These are phyloP conservation scores for Fusarium musae DNA, from an alignment of 2,329 filamentous ascomycete genomes.

Conservation along the genomic window DNA sequence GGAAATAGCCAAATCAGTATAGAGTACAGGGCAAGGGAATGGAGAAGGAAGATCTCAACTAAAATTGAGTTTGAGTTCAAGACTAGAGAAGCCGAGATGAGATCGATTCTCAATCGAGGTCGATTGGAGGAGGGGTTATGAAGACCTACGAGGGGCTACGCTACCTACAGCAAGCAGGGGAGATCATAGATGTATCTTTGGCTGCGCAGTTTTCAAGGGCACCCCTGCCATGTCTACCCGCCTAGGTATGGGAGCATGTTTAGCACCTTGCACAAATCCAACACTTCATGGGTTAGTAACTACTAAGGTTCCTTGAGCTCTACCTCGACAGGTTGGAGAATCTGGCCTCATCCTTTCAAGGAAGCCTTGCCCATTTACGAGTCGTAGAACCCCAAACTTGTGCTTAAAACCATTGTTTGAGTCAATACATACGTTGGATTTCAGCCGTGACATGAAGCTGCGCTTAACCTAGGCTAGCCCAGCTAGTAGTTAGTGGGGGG, in stretches of 20 bases:
- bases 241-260: background rate
- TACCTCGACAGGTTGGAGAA: background rate
- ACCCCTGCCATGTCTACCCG: background rate
- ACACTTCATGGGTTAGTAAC: background rate
- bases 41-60: background rate
- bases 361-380: background rate
- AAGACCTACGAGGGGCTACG: background rate
- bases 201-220: background rate
- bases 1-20: background rate
- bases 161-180: background rate
- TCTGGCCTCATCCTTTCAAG: background rate
- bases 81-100: constrained; percentile 7
- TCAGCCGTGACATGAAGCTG: background rate
- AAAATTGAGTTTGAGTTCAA: constrained; percentile 13
- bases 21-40: background rate
- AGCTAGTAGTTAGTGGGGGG: background rate
- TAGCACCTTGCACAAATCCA: background rate
- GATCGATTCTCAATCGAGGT: constrained; percentile 2
- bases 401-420: background rate
- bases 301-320: background rate
- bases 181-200: background rate
- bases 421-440: constrained; percentile 11
- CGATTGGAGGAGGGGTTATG: constrained; percentile 12
- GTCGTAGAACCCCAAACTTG: background rate
- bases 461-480: background rate